These are phyloP conservation scores for Haematococcus lacustris DNA, from an alignment of 139 green algal genomes.

Conservation along the genomic window DNA sequence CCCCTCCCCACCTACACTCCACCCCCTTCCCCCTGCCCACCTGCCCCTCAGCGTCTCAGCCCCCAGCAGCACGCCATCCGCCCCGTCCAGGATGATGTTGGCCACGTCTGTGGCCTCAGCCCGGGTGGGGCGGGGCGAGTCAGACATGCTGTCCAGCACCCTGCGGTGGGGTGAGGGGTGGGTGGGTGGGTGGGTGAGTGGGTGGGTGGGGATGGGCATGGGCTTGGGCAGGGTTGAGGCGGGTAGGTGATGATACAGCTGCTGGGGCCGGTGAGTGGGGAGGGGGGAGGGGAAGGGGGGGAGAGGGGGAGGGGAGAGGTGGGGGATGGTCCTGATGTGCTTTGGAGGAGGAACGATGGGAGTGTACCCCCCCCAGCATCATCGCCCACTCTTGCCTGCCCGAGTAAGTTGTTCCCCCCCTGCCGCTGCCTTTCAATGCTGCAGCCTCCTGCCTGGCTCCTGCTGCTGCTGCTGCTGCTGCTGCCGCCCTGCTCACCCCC, in stretches of 20 bases:
- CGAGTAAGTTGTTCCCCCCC: too few relatives aligned
- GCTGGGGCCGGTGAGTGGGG: too few relatives aligned
- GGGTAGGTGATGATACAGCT: too few relatives aligned
- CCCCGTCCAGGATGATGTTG: slow-evolving; percentile 82
- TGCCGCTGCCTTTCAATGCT: too few relatives aligned
- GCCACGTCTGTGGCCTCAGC: slow-evolving; percentile 58
- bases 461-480: not conserved
- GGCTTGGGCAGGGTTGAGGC: too few relatives aligned
- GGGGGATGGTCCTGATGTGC: not conserved
- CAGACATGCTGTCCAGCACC: slow-evolving; percentile 82
- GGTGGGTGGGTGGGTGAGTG: not conserved
- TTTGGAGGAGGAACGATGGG: not conserved
- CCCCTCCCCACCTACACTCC: slow-evolving; percentile 29
- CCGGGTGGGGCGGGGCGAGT: slow-evolving; percentile 21
- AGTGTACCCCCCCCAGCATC: not conserved
- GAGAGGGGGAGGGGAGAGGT: not conserved
- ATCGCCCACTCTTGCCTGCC: not conserved
- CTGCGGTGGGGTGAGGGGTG: slow-evolving; percentile 3
- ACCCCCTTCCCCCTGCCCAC: slow-evolving; percentile 61
- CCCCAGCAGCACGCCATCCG: slow-evolving; percentile 79
- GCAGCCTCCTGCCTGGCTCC: not conserved
- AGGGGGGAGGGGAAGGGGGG: too few relatives aligned
- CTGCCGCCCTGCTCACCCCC: not conserved
- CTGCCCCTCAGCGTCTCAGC: slow-evolving; percentile 74
- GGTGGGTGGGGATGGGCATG: not conserved